Evolutionary conservation across 2,329 filamentous ascomycete species (phyloP), one percentile per base, ranked within the genome.

Genomic region (Paraphoma chrysanthemicola): DNA sequence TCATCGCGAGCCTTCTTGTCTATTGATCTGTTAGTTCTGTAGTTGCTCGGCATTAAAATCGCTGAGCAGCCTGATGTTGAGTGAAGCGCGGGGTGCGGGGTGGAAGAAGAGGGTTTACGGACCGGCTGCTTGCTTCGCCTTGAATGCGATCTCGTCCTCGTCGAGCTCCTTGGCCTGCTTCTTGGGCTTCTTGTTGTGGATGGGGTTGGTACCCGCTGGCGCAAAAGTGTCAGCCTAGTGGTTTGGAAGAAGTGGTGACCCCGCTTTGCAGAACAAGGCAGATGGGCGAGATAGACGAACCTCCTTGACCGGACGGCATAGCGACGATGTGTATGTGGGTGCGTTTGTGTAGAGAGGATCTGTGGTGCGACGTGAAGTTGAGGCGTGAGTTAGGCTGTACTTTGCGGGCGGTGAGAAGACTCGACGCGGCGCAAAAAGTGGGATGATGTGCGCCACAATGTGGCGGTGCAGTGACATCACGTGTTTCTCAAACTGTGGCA

Each of bases 81-180:
- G 23, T 23, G 23, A 23, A 23, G 23, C 23, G 23, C 23, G 23
- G 23, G 23, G 23, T 23, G 23, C 5, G 23, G 23, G 23, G 23
- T 23, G 23, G 23, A 23, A 23, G 23, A 23, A 2, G 23, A 23
- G 6, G 33, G 33, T 36, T 36, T 14, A 79, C 88, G 68, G 83
- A 96, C 93, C 92, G 56, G 91, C 91, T 70, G 83, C 87, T 83
- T 93, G 90, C 88, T 93, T 96, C 78, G 90, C 87, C 73, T 88
- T 89, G 85, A 85, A 93, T 6, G 92, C 92, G 75, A 89, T 79
- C 64, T 97, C 93, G 44, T 96, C 92, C 0, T 97, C 93, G 75
- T 97, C 93, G 56, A 93, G 79, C 1, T 97, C 93, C 79, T 89
- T 90, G 75, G 85, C 83, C 51, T 86, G 84, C 86, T 79, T 79